Evolutionary conservation across 2,329 filamentous ascomycete genomes (phyloP).

Genomic region (Colletotrichum orbiculare): DNA sequence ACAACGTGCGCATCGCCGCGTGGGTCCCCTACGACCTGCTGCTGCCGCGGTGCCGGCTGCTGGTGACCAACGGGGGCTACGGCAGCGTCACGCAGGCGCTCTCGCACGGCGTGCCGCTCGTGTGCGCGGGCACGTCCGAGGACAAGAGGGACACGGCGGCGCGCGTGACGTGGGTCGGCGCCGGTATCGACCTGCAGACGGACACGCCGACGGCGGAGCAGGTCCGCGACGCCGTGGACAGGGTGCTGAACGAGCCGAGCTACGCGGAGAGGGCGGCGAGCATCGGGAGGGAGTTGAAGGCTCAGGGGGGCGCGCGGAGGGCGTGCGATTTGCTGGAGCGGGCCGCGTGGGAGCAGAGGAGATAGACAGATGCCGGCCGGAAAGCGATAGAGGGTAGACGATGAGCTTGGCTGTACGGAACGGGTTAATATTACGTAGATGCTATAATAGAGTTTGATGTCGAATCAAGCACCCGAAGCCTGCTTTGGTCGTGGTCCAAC

Average conservation of each 20-base stretch:
- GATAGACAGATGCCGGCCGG: too few relatives aligned
- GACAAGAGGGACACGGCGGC: conserved; percentile 52
- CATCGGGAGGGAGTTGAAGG: conserved; percentile 43
- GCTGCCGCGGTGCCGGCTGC: conserved; percentile 46
- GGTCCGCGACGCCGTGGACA: conserved; percentile 41
- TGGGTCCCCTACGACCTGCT: conserved; percentile 51
- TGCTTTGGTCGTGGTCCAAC: too few relatives aligned
- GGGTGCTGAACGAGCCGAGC: conserved; percentile 40
- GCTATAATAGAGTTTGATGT: background rate
- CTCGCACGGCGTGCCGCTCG: conserved; percentile 47
- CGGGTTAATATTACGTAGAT: background rate
- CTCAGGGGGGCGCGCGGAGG: conserved; percentile 41
- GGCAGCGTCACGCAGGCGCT: conserved; percentile 51
- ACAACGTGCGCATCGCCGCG: conserved; percentile 45
- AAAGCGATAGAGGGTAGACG: background rate
- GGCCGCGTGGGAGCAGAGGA: conserved; percentile 4
- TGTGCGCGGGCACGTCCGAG: conserved; percentile 50
- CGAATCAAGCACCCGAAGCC: too few relatives aligned
- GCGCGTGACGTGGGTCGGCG: conserved; percentile 45
- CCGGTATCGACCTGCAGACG: conserved; percentile 50
- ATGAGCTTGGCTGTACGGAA: too few relatives aligned
- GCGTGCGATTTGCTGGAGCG: conserved; percentile 46
- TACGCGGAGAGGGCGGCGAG: conserved; percentile 40
- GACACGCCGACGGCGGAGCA: conserved; percentile 44
- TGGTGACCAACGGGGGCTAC: conserved; percentile 52